These are phyloP conservation scores for Senna siamea DNA, from an alignment of 306 rosid genomes.

Conservation along the genomic window DNA sequence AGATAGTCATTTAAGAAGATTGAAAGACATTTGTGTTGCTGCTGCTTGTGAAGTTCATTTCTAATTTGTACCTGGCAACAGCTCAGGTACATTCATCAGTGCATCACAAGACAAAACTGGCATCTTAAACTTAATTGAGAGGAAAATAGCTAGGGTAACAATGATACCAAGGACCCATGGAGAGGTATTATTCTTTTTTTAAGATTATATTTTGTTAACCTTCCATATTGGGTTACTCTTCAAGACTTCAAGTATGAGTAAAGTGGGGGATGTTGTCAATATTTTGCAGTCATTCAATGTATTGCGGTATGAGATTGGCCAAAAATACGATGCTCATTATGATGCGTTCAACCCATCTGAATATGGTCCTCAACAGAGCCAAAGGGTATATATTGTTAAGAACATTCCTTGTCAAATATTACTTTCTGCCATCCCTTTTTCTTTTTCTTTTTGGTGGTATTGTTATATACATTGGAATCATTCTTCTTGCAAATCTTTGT, in stretches of 20 bases:
- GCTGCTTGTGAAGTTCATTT: slow-evolving; percentile 15
- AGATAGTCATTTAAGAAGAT: slow-evolving; percentile 12
- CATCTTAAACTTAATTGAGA: slow-evolving; percentile 51
- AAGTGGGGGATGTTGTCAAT: slow-evolving; percentile 26
- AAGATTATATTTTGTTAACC: slow-evolving; percentile 8
- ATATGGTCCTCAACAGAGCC: slow-evolving; percentile 59
- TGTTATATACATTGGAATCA: neutral
- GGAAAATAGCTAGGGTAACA: slow-evolving; percentile 63
- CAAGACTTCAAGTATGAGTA: slow-evolving; percentile 34
- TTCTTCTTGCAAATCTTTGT: neutral
- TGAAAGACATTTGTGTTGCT: slow-evolving; percentile 11
- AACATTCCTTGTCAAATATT: neutral
- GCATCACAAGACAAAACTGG: slow-evolving; percentile 64
- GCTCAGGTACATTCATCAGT: slow-evolving; percentile 62
- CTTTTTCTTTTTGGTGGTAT: neutral
- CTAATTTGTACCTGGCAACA: slow-evolving; percentile 39
- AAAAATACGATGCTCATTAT: slow-evolving; percentile 70
- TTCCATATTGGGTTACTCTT: slow-evolving; percentile 36
- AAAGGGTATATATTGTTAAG: slow-evolving; percentile 52
- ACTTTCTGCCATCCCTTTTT: neutral
- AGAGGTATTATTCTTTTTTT: slow-evolving; percentile 47
- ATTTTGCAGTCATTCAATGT: slow-evolving; percentile 66
- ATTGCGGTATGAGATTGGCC: slow-evolving; percentile 63
- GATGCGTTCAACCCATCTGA: slow-evolving; percentile 60
- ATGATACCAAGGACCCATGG: slow-evolving; percentile 60